A percentile compares a stretch with the other conserved stretches of the same genome.
These are phyloP conservation scores for Barnettozyma populi DNA, from an alignment of 805 yeast genomes.

Conservation along the genomic window DNA sequence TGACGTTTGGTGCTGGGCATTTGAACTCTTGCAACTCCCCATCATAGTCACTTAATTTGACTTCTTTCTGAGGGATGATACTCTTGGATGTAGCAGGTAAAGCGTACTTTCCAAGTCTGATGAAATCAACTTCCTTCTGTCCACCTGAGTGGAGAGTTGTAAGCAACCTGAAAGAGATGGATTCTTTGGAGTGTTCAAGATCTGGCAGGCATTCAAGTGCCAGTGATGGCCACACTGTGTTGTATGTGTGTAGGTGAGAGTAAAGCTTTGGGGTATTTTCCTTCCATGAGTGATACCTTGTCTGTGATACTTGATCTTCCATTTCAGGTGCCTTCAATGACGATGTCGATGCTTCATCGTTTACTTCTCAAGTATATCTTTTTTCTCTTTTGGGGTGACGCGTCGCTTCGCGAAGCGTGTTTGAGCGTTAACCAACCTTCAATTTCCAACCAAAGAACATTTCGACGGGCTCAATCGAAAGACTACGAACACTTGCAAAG, in stretches of 20 bases:
- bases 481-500: not conserved
- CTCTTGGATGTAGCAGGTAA: not conserved
- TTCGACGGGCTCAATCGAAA: no score
- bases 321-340: not conserved
- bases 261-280: constrained; percentile 74
- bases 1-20: constrained; percentile 19
- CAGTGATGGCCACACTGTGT: constrained; percentile 65
- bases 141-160: constrained; percentile 64
- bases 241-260: constrained; percentile 64
- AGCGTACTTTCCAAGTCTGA: constrained; percentile 29
- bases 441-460: no score
- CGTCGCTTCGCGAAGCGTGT: not conserved
- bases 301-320: constrained; percentile 5
- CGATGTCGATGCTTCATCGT: no score
- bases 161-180: constrained; percentile 38
- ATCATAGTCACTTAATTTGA: constrained; percentile 33
- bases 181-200: constrained; percentile 18
- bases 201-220: constrained; percentile 66
- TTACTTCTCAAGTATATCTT: no score
- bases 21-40: constrained; percentile 27
- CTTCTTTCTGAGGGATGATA: constrained; percentile 3
- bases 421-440: no score
- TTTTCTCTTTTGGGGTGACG: not conserved
- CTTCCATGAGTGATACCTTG: constrained; percentile 53
- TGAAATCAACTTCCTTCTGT: constrained; percentile 48